Evolutionary conservation across 1,284 basidiomycete genomes (phyloP).

Genomic region (Xerocomus minutiporus): DNA sequence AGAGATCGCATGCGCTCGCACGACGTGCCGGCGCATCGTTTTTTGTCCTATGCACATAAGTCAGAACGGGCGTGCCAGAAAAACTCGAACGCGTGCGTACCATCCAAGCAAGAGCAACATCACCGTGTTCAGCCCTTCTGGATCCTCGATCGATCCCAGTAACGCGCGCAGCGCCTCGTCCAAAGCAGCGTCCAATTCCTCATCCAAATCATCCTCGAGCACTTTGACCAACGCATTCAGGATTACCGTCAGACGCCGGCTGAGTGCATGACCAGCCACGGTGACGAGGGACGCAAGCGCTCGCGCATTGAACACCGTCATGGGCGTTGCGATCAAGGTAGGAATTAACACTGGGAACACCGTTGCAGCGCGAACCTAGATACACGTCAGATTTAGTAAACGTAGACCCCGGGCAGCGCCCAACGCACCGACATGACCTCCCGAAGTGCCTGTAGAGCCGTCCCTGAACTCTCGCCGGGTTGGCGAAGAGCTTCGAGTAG

Average conservation of each 20-base stretch:
- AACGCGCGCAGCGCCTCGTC: constrained; percentile 71
- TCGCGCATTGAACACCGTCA: constrained; percentile 94
- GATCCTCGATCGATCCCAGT: constrained; percentile 73
- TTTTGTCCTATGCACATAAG: constrained; percentile 66
- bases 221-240: constrained; percentile 73
- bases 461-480: constrained; percentile 87
- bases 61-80: not conserved
- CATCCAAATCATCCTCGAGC: constrained; percentile 60
- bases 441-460: constrained; percentile 88
- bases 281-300: constrained; percentile 88
- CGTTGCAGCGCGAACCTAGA: constrained; percentile 80
- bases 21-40: constrained; percentile 66
- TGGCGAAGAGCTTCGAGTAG: constrained; percentile 89
- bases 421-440: constrained; percentile 88
- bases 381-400: not conserved
- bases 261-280: constrained; percentile 89
- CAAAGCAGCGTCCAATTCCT: constrained; percentile 71
- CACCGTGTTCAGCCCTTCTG: constrained; percentile 82
- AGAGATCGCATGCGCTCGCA: constrained; percentile 73
- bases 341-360: constrained; percentile 99
- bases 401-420: not conserved
- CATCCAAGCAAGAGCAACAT: constrained; percentile 89
- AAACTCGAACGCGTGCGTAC: constrained; percentile 36
- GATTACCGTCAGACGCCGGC: constrained; percentile 74
- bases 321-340: constrained; percentile 84